Base-by-base conservation (phyloP, 495 filamentous ascomycete genomes). In the Chaetomium cochliodes region DNA sequence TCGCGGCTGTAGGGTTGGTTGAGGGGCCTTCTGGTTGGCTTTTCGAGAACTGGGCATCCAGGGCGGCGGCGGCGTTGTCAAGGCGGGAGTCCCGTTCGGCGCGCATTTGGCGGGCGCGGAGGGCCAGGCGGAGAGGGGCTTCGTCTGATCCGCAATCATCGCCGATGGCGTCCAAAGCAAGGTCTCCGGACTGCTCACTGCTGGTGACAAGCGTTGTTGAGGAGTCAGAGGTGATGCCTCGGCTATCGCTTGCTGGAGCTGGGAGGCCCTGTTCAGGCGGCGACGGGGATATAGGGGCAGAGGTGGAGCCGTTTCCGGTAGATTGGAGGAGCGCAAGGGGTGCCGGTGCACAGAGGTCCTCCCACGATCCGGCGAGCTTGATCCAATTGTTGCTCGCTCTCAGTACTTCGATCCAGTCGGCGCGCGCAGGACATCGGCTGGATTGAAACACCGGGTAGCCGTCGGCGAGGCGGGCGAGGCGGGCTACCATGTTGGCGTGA, bases 371-470 rank as follows among this genome's bases (percentile, higher is more conserved):
- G 12, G 73, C 67, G 5, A 92, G 77, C 13, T 83, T 80, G 54
- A 91, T 81, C 85, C 85, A 90, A 65, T 91, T 90, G 33, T 81
- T 79, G 0, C 81, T 78, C 50, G 82, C 80, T 9, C 87, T 85
- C 3, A 93, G 73, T 3, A 92, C 81, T 74, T 93, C 90, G 51
- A 89, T 84, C 90, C 90, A 93, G 73, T 93, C 90, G 8, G 88
- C 84, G 33, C 90, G 84, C 6, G 87, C 86, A 2, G 88, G 89
- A 5, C 84, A 89, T 33, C 90, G 81, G 26, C 88, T 86, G 8
- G 88, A 84, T 58, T 91, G 86, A 70, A 93, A 92, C 58, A 92
- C 84, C 0, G 90, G 90, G 70, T 90, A 92, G 18, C 90, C 90
- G 72, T 92, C 89, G 58, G 86, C 86, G 23, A 92, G 81, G 44